Evolutionary conservation across 371 early-diverging fungal species (phyloP), one percentile per base, ranked within the genome.

Genomic region (Nosema muscidifuracis): DNA sequence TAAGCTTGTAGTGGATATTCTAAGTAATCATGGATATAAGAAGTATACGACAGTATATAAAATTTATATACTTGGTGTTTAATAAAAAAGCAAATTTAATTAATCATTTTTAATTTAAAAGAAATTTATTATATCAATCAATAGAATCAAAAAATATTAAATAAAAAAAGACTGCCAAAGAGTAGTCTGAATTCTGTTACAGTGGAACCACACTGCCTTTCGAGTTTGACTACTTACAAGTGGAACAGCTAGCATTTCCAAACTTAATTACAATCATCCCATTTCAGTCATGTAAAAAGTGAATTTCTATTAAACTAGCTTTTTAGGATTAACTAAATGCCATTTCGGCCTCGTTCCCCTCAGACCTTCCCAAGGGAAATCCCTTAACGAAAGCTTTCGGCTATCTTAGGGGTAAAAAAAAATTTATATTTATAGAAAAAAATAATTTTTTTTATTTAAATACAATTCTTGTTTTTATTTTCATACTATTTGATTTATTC

Each of bases 21-120:
- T 66, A 47, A 65, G 57, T 42, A 80, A 80, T 61, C 65, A 77
- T 40, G 80, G 80, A 34, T 26, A 60, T 24, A 73, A 71, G 34
- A 53, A 64, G 44, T 80, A 71, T 44, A 77, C 76, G 3, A 74
- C 77, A 30, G 60, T 80, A 26, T 80, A 80, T 50, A 80, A 76
- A 56, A 42, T 80, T 30, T 80, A 71, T 66, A 67, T 71, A 61
- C 67, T 75, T 77, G 80, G 77, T 26, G 30, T 53, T 9, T 26
- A 36, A 36, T 7, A 36, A 36, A 36, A 7, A 36, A 36, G 12
- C 12, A 36, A 7, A 36, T 36, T 36, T 36, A n/a, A 7, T 36
- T 36, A 12, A 7, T 36, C 7, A 36, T 36, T 36, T 36, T 7
- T 36, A 36, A 7, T 7, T 36, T 3, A 36, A 36, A 7, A 12